Evolutionary conservation across 164 flowering plant species (phyloP).

Genomic region (Magnolia kwangsiensis): DNA sequence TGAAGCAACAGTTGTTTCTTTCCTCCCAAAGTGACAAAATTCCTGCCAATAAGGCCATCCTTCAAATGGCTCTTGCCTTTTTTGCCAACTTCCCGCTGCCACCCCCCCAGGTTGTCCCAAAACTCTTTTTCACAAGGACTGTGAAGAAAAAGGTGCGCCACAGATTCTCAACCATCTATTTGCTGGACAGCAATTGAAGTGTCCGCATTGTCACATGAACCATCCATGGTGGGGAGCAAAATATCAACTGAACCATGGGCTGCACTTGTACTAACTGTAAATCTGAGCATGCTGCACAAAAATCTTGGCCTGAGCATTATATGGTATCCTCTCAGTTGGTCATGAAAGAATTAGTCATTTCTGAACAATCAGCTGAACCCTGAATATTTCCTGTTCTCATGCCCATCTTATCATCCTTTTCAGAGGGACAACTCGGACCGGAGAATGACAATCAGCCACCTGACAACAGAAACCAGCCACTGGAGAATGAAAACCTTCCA

Average conservation of each 20-base stretch:
- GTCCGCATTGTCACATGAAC: neutral
- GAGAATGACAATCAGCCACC: constrained; percentile 44
- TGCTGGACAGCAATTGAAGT: too few species aligned
- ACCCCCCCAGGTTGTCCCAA: too few species aligned
- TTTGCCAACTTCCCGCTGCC: too few species aligned
- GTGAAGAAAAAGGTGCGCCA: too few species aligned
- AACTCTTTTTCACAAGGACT: too few species aligned
- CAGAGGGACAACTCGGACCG: constrained; percentile 50
- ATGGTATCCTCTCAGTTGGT: neutral
- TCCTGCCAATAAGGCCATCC: too few species aligned
- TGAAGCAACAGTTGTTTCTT: too few species aligned
- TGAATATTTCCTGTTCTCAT: neutral
- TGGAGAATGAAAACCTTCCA: constrained; percentile 39
- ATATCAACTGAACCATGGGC: neutral
- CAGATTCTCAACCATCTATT: too few species aligned
- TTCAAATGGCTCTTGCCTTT: too few species aligned
- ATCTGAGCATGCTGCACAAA: too few species aligned
- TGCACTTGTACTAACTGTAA: neutral
- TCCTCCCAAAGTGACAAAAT: too few species aligned
- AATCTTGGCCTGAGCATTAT: neutral
- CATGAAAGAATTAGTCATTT: neutral
- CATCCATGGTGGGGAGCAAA: neutral
- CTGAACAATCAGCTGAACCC: neutral
- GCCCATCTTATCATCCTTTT: neutral
- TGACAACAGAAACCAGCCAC: constrained; percentile 33